Conservation (phyloP, 2,329 filamentous ascomycete genomes). For the Cordyceps sp. region DNA sequence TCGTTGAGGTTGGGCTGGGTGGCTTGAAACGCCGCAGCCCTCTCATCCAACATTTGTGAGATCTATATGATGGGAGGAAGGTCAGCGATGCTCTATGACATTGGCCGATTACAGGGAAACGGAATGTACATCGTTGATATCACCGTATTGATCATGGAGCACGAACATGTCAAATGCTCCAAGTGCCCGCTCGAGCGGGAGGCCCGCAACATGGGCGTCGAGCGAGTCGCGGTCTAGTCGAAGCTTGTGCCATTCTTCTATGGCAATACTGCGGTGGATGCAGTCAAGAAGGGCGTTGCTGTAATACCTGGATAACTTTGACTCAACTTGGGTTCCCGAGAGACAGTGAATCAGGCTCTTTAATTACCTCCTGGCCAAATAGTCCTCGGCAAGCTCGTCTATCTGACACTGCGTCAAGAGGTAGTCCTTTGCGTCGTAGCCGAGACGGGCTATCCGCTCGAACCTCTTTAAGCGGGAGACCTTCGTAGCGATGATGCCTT, state of each 20-base stretch:
- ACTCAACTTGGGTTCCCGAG: no score
- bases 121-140: conserved; percentile 49
- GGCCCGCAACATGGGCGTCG: conserved; percentile 19
- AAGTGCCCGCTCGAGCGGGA: conserved; percentile 52
- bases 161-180: conserved; percentile 85
- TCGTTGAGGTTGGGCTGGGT: conserved; percentile 34
- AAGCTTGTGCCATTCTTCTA: conserved; percentile 53
- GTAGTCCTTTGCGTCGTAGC: conserved; percentile 80
- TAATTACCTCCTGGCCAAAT: conserved; percentile 51
- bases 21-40: conserved; percentile 38
- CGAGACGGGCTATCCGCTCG: conserved; percentile 51
- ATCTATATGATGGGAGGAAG: conserved; percentile 32
- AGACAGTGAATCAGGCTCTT: no score
- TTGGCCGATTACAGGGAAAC: background rate
- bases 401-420: conserved; percentile 49
- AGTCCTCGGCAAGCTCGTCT: conserved; percentile 47
- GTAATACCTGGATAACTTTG: conserved; percentile 44
- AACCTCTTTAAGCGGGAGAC: conserved; percentile 53
- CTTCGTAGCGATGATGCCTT: conserved; percentile 55
- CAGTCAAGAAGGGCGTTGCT: conserved; percentile 58
- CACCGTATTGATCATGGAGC: conserved; percentile 53
- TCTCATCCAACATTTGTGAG: conserved; percentile 43
- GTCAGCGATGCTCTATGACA: background rate
- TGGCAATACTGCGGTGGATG: conserved; percentile 64
- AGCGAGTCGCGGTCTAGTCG: conserved; percentile 7